A percentile compares a stretch with the other conserved stretches of the same genome.
Conservation (phyloP, 306 rosid genomes). For the Spatholobus suberectus region DNA sequence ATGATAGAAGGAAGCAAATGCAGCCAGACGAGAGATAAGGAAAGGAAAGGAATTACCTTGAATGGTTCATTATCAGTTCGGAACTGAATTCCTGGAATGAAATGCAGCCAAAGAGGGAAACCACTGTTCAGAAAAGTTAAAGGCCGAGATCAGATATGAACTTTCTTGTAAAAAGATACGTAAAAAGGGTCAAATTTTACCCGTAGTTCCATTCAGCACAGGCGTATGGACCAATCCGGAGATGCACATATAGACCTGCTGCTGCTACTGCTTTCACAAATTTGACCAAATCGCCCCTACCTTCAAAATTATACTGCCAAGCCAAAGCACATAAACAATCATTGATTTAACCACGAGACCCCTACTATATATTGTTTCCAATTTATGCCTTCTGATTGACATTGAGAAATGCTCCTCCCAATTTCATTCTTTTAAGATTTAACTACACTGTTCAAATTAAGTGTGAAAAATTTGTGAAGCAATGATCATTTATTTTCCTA, state of each 20-base stretch:
- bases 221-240: constrained; percentile 93
- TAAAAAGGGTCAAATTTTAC: constrained; percentile 40
- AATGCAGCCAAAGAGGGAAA: constrained; percentile 91
- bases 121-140: constrained; percentile 61
- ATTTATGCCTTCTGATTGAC: not conserved
- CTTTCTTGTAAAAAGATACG: not conserved
- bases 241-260: constrained; percentile 84
- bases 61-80: constrained; percentile 86
- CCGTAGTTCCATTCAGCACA: constrained; percentile 99
- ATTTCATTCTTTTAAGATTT: not conserved
- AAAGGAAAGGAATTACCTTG: constrained; percentile 56
- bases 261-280: constrained; percentile 83
- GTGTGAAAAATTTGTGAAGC: not conserved
- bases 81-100: constrained; percentile 74
- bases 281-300: constrained; percentile 74
- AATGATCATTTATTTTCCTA: constrained; percentile 5
- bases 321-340: constrained; percentile 32
- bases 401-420: not conserved
- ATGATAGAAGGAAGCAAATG: not conserved
- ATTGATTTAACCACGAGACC: not conserved
- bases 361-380: not conserved
- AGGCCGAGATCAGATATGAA: constrained; percentile 28
- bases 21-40: not conserved
- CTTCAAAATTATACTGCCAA: constrained; percentile 78
- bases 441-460: constrained; percentile 6